Conservation (phyloP, 345 rosid genomes). For the Ricinus communis region DNA sequence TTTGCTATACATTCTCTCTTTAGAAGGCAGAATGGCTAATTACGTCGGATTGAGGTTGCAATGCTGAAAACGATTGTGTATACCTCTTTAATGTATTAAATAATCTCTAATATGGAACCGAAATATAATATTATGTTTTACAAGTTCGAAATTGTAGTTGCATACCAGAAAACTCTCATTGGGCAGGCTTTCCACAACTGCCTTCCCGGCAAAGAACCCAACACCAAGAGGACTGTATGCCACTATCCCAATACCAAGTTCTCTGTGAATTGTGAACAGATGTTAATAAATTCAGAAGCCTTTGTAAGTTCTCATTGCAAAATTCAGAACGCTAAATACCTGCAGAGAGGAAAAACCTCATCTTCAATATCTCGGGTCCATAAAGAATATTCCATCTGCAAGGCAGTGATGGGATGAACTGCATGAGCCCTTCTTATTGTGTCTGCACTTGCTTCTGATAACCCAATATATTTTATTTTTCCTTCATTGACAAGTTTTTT, state of each 20-base stretch:
- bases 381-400: constrained; percentile 46
- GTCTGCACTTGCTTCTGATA: constrained; percentile 39
- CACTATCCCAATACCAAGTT: constrained; percentile 42
- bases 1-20: not conserved
- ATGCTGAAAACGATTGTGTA: not conserved
- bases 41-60: not conserved
- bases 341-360: constrained; percentile 41
- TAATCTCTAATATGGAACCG: not conserved
- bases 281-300: not conserved
- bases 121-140: not conserved
- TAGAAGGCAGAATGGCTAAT: not conserved
- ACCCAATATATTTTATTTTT: constrained; percentile 40
- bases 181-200: constrained; percentile 31
- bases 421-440: constrained; percentile 46
- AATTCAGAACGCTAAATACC: constrained; percentile 15
- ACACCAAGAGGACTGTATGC: constrained; percentile 39
- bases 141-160: not conserved
- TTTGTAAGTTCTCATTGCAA: not conserved
- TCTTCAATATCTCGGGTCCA: constrained; percentile 42
- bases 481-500: constrained; percentile 48
- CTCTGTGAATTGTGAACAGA: constrained; percentile 21
- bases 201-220: constrained; percentile 47
- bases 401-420: constrained; percentile 39
- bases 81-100: not conserved
- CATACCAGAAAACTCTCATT: constrained; percentile 28